Evolutionary conservation across 352 stramenopile genomes (phyloP), one percentile per base, ranked within the genome.

Genomic region (Phytophthora multivora): DNA sequence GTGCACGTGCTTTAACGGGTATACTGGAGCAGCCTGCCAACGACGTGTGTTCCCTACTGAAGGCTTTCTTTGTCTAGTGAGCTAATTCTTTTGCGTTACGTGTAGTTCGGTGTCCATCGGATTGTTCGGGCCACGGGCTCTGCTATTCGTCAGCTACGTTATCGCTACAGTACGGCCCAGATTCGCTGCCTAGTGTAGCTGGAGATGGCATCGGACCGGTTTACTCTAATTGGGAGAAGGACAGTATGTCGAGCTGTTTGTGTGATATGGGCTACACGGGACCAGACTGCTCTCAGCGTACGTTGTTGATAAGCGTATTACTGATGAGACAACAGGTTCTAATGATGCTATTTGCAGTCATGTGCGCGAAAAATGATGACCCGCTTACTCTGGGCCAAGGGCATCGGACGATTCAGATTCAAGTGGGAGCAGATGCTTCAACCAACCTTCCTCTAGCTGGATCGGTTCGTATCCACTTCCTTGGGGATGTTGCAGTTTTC

Each of bases 281-380:
- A 7, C 79, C 88, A 2, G 89, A 97, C 43, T 97, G 90, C 60
- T 90, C 85, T n/a, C 77, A 80, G 21, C 57, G 85, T 91, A 69
- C 54, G 82, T 69, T 46, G 1, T 30, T 33, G 9, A 9, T 18
- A 42, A 31, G 7, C n/a, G 11, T n/a, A 31, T 36, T 18, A 1
- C 18, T 9, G 9, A 1, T n/a, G 46, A 15, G 3, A 25, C 8
- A 9, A 19, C 8, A n/a, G 15, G n/a, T 19, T 42, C 18, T 65
- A 21, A 53, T 35, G 4, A 23, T 19, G 19, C 25, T 11, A 38
- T 57, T 39, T 33, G 15, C 10, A 89, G 76, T 75, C 18, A 94
- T 95, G 81, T 96, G 90, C 38, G 82, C 86, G 9, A 95, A 95
- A 75, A 89, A 89, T 28, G 86, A 97, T 60, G 84, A 97, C 46